These are phyloP conservation scores for Leccinum rimulosum DNA, from an alignment of 768 basidiomycete genomes.

Conservation along the genomic window DNA sequence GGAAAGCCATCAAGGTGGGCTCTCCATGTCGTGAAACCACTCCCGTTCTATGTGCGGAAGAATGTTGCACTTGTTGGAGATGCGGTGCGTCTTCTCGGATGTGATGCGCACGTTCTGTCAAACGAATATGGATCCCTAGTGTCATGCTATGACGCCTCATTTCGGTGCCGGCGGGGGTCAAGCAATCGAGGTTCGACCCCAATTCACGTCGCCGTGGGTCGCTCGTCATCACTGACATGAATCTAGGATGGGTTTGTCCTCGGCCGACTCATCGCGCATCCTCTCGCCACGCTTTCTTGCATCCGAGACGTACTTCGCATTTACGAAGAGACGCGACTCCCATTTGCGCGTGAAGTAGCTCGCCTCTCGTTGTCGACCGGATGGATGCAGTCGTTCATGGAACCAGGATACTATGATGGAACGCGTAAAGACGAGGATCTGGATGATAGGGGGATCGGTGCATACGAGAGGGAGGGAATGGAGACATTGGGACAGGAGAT, in stretches of 20 bases:
- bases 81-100: conserved; percentile 26
- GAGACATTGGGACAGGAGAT: conserved; percentile 14
- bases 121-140: neutral
- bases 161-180: conserved; percentile 26
- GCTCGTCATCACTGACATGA: neutral
- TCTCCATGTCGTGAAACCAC: conserved; percentile 39
- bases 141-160: conserved; percentile 28
- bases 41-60: conserved; percentile 39
- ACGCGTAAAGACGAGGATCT: conserved; percentile 3
- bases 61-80: conserved; percentile 50
- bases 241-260: conserved; percentile 21
- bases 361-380: conserved; percentile 11
- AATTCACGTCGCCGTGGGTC: neutral
- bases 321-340: conserved; percentile 16
- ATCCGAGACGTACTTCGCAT: conserved; percentile 6
- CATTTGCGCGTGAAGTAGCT: conserved; percentile 14
- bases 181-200: conserved; percentile 22
- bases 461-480: conserved; percentile 19
- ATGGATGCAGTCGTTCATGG: conserved; percentile 11
- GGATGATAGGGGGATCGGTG: conserved; percentile 9
- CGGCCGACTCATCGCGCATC: conserved; percentile 24
- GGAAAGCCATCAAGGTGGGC: conserved; percentile 42
- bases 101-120: neutral
- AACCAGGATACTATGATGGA: conserved; percentile 24
- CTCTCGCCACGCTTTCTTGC: conserved; percentile 7